A percentile compares a stretch with the other conserved stretches of the same genome.
Evolutionary conservation across 163 green algal species (phyloP).

Genomic region (Scenedesmus sp.): DNA sequence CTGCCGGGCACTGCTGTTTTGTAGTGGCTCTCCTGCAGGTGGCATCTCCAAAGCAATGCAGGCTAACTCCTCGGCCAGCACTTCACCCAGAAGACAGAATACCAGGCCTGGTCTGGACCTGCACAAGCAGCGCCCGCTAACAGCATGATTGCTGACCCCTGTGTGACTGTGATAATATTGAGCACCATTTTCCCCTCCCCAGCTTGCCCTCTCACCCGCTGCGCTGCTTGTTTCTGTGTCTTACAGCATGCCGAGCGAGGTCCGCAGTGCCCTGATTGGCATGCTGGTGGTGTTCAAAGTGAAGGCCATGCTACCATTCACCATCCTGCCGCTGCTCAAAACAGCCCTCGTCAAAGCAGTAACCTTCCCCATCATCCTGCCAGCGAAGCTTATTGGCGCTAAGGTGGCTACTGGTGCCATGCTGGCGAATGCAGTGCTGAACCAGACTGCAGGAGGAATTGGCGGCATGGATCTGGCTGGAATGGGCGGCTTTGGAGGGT

Average conservation of each 20-base stretch:
- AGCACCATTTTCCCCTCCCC: too few relatives aligned
- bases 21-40: too few relatives aligned
- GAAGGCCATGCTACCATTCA: constrained; percentile 33
- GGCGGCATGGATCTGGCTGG: neutral
- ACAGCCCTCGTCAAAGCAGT: neutral
- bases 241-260: constrained; percentile 4
- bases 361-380: neutral
- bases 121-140: too few relatives aligned
- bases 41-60: too few relatives aligned
- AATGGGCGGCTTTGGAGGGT: neutral
- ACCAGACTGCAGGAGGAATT: neutral
- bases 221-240: neutral
- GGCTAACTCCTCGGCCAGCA: too few relatives aligned
- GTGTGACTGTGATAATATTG: too few relatives aligned
- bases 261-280: neutral
- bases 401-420: neutral
- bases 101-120: too few relatives aligned
- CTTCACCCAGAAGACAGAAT: too few relatives aligned
- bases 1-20: too few relatives aligned
- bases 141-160: too few relatives aligned
- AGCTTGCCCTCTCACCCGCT: neutral
- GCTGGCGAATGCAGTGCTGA: neutral
- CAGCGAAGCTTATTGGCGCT: neutral
- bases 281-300: constrained; percentile 38
- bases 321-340: constrained; percentile 21